Evolutionary conservation across 1,284 basidiomycete species (phyloP), one percentile per base, ranked within the genome.

Genomic region (Trichosporon coremiiforme): DNA sequence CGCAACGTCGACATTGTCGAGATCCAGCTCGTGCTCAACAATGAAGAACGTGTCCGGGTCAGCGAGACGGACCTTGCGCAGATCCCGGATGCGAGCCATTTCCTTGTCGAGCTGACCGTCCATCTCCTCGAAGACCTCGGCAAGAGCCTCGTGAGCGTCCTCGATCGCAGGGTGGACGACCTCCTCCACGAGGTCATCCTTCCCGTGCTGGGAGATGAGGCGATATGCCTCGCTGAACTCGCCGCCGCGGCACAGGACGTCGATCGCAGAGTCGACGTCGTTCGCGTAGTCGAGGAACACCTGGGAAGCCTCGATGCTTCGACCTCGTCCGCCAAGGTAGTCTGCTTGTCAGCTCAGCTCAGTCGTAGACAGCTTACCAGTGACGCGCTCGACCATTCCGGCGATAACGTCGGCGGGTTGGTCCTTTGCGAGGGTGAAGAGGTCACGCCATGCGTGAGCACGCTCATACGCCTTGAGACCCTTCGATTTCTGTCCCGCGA

Each of bases 31-130:
- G 67, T 92, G 90, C 74, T 94, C 93, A 12, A 87, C 87, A 2
- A 91, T 90, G 79, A 91, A 95, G 85, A 94, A 95, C n/a, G 88
- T 86, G 76, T 92, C 93, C 94, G 94, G 95, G 78, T 96, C 91
- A 75, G 91, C 87, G 1, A 86, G 82, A 75, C 92, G 90, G 78
- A 90, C 91, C 38, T 89, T 82, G 17, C 90, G 87, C 45, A 99
- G 87, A 76, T 97, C 95, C 4, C 85, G 85, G 20, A 98, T 81
- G n/a, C 97, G 87, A 13, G 84, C 82, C 2, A 90, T 81, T 83
- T 99, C 97, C 82, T 96, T 98, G 66, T 86, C 84, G 35, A 98
- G 85, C 80, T 98, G 94, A 47, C 93, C 93, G 47, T 86, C 85
- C 89, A 98, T 93, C 84, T 99, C 97, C 36, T 83, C 82, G 25